Conservation (phyloP, 306 rosid species). For the Vigna reflexopilosa region DNA sequence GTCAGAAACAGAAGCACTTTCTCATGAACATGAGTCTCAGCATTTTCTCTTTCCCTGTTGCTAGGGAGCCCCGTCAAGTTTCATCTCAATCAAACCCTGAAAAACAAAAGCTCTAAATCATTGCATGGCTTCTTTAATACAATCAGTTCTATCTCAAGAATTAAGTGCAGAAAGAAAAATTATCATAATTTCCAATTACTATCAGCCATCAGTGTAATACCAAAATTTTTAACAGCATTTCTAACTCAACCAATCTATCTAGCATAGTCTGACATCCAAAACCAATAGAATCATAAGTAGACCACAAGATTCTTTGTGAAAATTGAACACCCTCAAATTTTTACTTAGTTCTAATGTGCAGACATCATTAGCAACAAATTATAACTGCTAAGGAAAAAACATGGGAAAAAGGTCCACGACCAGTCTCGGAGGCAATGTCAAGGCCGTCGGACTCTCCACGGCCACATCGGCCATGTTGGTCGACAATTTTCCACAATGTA, state of each 20-base stretch:
- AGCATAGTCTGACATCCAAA: constrained; percentile 19
- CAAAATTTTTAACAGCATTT: constrained; percentile 7
- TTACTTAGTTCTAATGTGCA: not conserved
- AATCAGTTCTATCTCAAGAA: constrained; percentile 16
- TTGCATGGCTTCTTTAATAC: not conserved
- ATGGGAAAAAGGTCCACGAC: not conserved
- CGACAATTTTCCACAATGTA: not conserved
- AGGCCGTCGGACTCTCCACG: not conserved
- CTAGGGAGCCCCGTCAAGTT: constrained; percentile 14
- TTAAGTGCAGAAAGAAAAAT: constrained; percentile 7
- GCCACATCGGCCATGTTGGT: not conserved
- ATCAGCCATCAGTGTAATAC: constrained; percentile 5
- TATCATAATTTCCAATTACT: not conserved
- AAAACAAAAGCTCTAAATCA: not conserved
- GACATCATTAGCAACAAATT: constrained; percentile 20
- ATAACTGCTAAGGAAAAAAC: not conserved
- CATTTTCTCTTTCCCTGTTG: constrained; percentile 16
- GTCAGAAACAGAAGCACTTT: constrained; percentile 32
- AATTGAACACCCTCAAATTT: not conserved
- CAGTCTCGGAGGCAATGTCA: not conserved
- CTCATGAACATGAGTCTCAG: constrained; percentile 27
- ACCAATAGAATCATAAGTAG: constrained; percentile 9
- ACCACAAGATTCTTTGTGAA: constrained; percentile 8
- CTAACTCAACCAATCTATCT: not conserved
- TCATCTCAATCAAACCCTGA: constrained; percentile 44